Evolutionary conservation across 306 rosid species (phyloP).

Genomic region (Hippophae tibetana): DNA sequence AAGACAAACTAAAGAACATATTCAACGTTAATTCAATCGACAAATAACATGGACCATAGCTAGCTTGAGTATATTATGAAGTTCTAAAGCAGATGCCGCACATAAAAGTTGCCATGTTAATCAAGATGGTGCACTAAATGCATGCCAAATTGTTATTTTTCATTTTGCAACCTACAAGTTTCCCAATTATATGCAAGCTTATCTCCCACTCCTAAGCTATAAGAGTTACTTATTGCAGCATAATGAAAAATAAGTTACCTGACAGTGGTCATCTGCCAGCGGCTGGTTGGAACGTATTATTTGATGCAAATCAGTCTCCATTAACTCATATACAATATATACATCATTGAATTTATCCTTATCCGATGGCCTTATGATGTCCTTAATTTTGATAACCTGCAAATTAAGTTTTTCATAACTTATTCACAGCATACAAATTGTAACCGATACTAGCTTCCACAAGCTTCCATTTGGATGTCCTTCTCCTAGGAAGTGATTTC

Average conservation of each 20-base stretch:
- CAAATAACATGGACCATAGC: no score
- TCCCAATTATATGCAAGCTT: not conserved
- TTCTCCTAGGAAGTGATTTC: no score
- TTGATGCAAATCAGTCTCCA: constrained; percentile 92
- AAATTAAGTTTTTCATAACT: constrained; percentile 6
- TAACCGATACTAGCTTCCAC: not conserved
- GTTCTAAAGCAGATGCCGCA: no score
- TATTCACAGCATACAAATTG: not conserved
- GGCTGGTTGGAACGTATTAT: constrained; percentile 71
- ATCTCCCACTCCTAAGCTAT: not conserved
- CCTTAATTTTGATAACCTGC: constrained; percentile 78
- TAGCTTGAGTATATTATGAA: no score
- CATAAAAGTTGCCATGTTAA: no score
- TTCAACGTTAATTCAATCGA: no score
- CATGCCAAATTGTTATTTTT: not conserved
- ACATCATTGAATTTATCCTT: constrained; percentile 75
- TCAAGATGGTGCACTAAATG: not conserved
- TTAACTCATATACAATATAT: constrained; percentile 72
- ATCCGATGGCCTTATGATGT: constrained; percentile 66
- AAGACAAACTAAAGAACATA: no score
- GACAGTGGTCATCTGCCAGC: constrained; percentile 87
- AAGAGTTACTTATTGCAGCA: not conserved
- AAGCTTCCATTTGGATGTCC: no score
- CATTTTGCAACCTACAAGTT: not conserved
- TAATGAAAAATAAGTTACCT: constrained; percentile 30